A percentile compares a stretch with the other conserved stretches of the same genome.
Evolutionary conservation across 1,284 basidiomycete genomes (phyloP).

Genomic region (Xerocomus amazonicus): DNA sequence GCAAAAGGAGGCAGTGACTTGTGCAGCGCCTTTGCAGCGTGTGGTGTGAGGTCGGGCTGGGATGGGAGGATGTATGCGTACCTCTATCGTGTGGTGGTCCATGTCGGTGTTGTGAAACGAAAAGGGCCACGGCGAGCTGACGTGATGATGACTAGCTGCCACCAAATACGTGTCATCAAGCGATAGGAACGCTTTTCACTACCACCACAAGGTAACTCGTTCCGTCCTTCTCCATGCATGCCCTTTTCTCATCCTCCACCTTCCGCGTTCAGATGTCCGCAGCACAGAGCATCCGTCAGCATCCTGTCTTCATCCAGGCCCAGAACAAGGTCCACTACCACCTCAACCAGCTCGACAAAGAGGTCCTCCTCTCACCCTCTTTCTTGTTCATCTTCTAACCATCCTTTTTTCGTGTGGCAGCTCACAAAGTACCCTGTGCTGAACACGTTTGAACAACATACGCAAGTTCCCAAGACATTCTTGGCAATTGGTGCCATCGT

Average conservation of each 20-base stretch:
- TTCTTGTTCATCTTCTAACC: conserved; percentile 10
- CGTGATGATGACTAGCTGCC: conserved; percentile 27
- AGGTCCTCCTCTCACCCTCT: conserved; percentile 53
- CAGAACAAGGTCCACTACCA: conserved; percentile 75
- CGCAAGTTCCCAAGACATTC: conserved; percentile 92
- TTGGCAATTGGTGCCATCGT: conserved; percentile 73
- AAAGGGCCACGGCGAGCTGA: conserved; percentile 25
- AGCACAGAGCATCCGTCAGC: conserved; percentile 73
- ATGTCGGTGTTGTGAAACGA: conserved; percentile 24
- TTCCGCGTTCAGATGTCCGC: conserved; percentile 60
- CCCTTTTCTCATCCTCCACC: conserved; percentile 5
- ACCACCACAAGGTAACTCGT: not conserved
- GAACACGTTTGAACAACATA: conserved; percentile 82
- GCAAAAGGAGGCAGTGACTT: conserved; percentile 56
- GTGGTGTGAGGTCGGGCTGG: conserved; percentile 6
- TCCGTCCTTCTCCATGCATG: not conserved
- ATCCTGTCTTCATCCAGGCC: conserved; percentile 80
- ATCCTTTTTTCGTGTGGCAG: conserved; percentile 37
- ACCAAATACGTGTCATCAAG: conserved; percentile 50
- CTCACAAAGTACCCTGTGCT: conserved; percentile 90
- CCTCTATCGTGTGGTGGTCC: conserved; percentile 44
- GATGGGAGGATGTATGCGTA: conserved; percentile 12
- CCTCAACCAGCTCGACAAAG: conserved; percentile 86
- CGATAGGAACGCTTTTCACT: conserved; percentile 41
- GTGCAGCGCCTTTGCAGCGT: conserved; percentile 46